A percentile compares a stretch with the other conserved stretches of the same genome.
phyloP scores from a whole-genome alignment of 176 grass and related monocot genomes.

The Otatea glauca region DNA sequence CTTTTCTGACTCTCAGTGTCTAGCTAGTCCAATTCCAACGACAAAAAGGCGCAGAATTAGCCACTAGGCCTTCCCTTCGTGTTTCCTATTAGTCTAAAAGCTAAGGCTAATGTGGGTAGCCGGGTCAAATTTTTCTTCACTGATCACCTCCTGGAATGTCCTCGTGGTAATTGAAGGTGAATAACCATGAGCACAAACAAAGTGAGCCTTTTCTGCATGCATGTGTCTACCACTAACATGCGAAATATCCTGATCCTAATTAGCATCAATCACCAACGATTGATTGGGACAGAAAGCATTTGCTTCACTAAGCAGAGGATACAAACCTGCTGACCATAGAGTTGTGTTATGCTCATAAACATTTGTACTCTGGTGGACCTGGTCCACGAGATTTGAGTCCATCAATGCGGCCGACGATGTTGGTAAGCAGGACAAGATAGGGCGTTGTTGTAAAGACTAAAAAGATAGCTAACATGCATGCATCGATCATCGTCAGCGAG shows the following conservation, averaged over 20 bases:
- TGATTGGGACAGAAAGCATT: background rate
- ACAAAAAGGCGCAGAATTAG: constrained; percentile 15
- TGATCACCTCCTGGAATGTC: background rate
- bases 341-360: background rate
- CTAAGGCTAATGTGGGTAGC: background rate
- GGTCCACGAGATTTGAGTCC: background rate
- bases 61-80: constrained; percentile 9
- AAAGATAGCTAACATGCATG: constrained; percentile 29
- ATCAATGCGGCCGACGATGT: background rate
- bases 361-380: background rate
- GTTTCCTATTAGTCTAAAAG: constrained; percentile 32
- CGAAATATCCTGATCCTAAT: background rate
- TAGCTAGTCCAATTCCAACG: constrained; percentile 38
- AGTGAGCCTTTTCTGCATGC: background rate
- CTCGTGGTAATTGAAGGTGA: constrained; percentile 35
- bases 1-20: constrained; percentile 15
- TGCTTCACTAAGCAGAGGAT: background rate
- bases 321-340: background rate
- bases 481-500: background rate
- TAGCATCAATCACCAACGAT: background rate
- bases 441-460: constrained; percentile 55
- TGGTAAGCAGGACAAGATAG: constrained; percentile 48
- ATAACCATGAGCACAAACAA: background rate
- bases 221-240: background rate
- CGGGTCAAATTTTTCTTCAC: constrained; percentile 28